A percentile compares a stretch with the other conserved stretches of the same genome.
Evolutionary conservation across 169 alveolate genomes (phyloP).

Genomic region (Plasmodium relictum): DNA sequence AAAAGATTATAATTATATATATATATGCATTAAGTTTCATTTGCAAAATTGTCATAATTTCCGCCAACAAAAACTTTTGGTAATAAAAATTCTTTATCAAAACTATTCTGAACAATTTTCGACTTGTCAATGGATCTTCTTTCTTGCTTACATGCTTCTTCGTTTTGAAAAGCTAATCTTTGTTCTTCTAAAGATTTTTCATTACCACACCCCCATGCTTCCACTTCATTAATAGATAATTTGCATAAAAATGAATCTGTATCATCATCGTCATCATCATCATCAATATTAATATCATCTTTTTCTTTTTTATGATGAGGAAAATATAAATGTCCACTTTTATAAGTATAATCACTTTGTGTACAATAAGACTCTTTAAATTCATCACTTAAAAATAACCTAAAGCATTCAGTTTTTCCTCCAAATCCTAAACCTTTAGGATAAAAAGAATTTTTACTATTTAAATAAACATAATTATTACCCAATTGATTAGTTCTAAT

Average conservation of each 20-base stretch:
- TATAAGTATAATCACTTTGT: conserved; percentile 66
- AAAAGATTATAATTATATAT: not conserved
- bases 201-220: conserved; percentile 78
- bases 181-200: conserved; percentile 52
- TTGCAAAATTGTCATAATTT: conserved; percentile 23
- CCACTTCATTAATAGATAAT: conserved; percentile 63
- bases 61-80: conserved; percentile 72
- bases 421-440: conserved; percentile 77
- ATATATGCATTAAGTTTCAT: not conserved
- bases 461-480: conserved; percentile 61
- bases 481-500: conserved; percentile 59
- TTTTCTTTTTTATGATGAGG: conserved; percentile 45
- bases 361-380: conserved; percentile 77
- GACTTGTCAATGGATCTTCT: conserved; percentile 68
- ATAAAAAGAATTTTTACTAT: conserved; percentile 68
- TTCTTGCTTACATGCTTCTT: conserved; percentile 71
- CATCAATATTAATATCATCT: conserved; percentile 11
- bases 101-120: conserved; percentile 72
- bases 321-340: conserved; percentile 72
- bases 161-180: conserved; percentile 23
- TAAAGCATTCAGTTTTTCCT: conserved; percentile 75
- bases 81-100: conserved; percentile 69
- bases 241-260: conserved; percentile 39
- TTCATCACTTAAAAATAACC: conserved; percentile 75
- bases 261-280: conserved; percentile 24